Evolutionary conservation across 2,329 filamentous ascomycete genomes (phyloP).

Genomic region (Xenoacremonium recifei): DNA sequence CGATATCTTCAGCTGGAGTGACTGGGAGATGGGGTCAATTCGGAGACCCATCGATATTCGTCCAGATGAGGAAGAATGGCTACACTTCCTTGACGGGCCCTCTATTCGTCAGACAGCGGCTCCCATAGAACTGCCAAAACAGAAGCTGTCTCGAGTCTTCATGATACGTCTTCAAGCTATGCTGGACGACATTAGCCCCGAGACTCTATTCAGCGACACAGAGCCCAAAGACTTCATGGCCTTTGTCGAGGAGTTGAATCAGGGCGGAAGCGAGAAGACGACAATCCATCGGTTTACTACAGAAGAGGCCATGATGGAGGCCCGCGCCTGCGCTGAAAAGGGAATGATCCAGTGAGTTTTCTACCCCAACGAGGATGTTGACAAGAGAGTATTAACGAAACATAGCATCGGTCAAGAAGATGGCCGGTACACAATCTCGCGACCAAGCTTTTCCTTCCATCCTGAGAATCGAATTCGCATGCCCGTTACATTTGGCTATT

Average conservation of each 20-base stretch:
- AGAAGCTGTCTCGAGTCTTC: constrained; percentile 13
- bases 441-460: constrained; percentile 8
- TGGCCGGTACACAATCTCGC: constrained; percentile 1
- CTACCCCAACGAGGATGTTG: neutral
- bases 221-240: constrained; percentile 12
- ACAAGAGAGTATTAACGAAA: constrained; percentile 9
- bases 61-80: constrained; percentile 20
- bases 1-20: too few relatives aligned
- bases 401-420: constrained; percentile 2
- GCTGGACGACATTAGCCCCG: constrained; percentile 16
- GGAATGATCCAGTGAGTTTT: constrained; percentile 14
- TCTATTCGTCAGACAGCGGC: constrained; percentile 12
- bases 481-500: too few relatives aligned
- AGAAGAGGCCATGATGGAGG: constrained; percentile 14
- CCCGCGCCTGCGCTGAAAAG: constrained; percentile 3
- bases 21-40: too few relatives aligned
- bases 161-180: constrained; percentile 20
- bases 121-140: constrained; percentile 2
- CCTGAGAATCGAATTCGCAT: constrained; percentile 22
- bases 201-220: constrained; percentile 14
- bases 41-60: constrained; percentile 13
- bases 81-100: constrained; percentile 18
- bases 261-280: constrained; percentile 14
- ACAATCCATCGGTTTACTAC: constrained; percentile 21
- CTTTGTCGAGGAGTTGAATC: constrained; percentile 25